These are phyloP conservation scores for Aspergillus sp. DNA, from an alignment of 2,329 filamentous ascomycete species.

Conservation along the genomic window DNA sequence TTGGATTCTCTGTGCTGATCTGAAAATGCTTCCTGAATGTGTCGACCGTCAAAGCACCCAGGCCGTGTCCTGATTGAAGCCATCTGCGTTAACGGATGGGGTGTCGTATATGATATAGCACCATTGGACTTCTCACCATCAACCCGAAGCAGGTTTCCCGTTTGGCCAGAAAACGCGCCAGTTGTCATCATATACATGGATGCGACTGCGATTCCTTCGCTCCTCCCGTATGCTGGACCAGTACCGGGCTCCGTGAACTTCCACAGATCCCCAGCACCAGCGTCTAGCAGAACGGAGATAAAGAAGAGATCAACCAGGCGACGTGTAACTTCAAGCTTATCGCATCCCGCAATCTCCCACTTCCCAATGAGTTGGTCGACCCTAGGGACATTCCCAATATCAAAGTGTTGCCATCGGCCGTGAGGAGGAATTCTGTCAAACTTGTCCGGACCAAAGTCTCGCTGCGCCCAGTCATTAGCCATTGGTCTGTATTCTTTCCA, in stretches of 20 bases:
- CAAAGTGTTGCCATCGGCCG: conserved; percentile 64
- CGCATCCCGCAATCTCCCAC: conserved; percentile 46
- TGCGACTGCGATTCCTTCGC: conserved; percentile 55
- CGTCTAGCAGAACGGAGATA: conserved; percentile 59
- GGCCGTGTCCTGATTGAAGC: neutral
- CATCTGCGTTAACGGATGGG: neutral
- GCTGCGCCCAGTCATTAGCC: conserved; percentile 29
- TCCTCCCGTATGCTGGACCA: conserved; percentile 37
- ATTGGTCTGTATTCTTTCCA: too few relatives aligned
- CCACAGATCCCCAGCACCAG: conserved; percentile 54
- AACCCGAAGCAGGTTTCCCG: too few relatives aligned
- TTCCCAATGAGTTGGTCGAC: conserved; percentile 46
- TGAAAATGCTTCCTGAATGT: conserved; percentile 45
- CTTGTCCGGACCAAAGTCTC: conserved; percentile 53
- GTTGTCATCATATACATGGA: conserved; percentile 50
- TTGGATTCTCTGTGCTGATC: conserved; percentile 44
- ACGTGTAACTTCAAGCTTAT: conserved; percentile 51
- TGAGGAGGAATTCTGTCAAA: conserved; percentile 54
- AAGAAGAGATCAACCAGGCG: conserved; percentile 62
- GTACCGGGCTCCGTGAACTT: conserved; percentile 43
- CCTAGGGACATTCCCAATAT: conserved; percentile 55
- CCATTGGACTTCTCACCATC: too few relatives aligned
- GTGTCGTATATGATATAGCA: too few relatives aligned
- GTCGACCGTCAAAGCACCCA: conserved; percentile 31
- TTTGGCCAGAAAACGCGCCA: conserved; percentile 11